phyloP scores from a whole-genome alignment of 1,284 basidiomycete species.

The Ustilago nuda region DNA sequence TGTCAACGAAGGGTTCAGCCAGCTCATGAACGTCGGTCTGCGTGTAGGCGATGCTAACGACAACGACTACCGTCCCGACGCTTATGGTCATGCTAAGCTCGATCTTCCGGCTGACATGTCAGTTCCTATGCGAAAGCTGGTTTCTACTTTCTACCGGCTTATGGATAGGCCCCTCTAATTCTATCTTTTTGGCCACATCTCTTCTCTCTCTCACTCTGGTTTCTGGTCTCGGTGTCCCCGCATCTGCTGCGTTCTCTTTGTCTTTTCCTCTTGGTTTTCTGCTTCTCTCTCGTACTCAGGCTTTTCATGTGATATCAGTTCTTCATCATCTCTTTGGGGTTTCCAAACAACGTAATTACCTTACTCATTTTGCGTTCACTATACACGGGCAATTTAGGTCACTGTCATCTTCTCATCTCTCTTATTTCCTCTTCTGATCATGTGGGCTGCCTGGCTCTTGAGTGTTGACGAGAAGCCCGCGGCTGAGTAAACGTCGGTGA shows the following conservation, averaged over 20 bases:
- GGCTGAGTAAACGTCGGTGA: neutral
- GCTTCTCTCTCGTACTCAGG: slow-evolving; percentile 2
- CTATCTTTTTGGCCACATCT: neutral
- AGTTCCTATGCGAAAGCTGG: slow-evolving; percentile 37
- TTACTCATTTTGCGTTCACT: neutral
- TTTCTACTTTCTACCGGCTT: slow-evolving; percentile 46
- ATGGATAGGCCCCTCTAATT: slow-evolving; percentile 39
- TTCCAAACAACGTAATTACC: neutral
- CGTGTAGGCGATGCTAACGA: slow-evolving; percentile 32
- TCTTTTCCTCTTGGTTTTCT: neutral
- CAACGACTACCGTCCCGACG: slow-evolving; percentile 40
- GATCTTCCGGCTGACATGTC: slow-evolving; percentile 45
- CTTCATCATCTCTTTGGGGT: neutral
- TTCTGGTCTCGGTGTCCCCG: slow-evolving; percentile 8
- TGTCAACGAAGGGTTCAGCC: slow-evolving; percentile 38
- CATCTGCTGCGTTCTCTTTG: neutral
- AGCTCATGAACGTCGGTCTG: slow-evolving; percentile 49
- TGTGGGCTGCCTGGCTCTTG: neutral
- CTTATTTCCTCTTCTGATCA: neutral
- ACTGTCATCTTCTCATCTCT: neutral
- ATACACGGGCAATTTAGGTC: slow-evolving; percentile 22
- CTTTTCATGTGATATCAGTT: neutral
- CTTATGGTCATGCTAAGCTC: slow-evolving; percentile 31
- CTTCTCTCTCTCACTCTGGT: neutral
- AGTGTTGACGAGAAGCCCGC: neutral